Evolutionary conservation across 1,139 yeast species (phyloP).

Genomic region (Pichia kudriavzevii): DNA sequence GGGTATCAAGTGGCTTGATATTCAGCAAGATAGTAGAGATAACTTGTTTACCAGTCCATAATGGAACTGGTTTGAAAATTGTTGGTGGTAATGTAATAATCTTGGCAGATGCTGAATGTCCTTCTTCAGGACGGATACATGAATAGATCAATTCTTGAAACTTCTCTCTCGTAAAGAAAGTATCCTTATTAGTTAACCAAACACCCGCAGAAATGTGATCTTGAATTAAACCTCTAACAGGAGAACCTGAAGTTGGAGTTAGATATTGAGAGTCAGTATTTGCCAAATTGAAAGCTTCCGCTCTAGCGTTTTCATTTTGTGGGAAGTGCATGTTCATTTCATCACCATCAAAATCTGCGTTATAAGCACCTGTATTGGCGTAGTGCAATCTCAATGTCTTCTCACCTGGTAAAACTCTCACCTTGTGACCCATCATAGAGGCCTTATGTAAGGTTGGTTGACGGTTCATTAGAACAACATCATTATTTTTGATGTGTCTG

Average conservation of each 20-base stretch:
- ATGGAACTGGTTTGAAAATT: conserved; percentile 70
- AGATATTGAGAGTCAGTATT: conserved; percentile 95
- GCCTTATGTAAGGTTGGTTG: conserved; percentile 99
- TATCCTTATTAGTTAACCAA: conserved; percentile 90
- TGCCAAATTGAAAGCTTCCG: conserved; percentile 92
- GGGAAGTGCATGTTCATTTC: conserved; percentile 99
- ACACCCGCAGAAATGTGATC: conserved; percentile 99
- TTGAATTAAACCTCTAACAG: conserved; percentile 97
- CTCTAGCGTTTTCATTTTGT: conserved; percentile 94
- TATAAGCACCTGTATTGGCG: conserved; percentile 94
- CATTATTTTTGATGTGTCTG: conserved; percentile 90
- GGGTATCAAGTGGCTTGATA: conserved; percentile 78
- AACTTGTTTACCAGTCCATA: conserved; percentile 99
- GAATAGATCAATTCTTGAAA: conserved; percentile 94
- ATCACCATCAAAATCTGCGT: conserved; percentile 99
- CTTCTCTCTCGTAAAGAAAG: conserved; percentile 82
- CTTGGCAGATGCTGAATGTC: conserved; percentile 73
- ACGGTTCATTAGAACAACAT: conserved; percentile 96
- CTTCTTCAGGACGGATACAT: conserved; percentile 95
- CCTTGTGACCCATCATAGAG: conserved; percentile 99
- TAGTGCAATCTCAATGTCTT: conserved; percentile 94
- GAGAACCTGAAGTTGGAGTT: conserved; percentile 97
- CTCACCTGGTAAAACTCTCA: conserved; percentile 93
- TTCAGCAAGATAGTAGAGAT: conserved; percentile 84
- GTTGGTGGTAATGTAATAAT: conserved; percentile 87